A percentile compares a stretch with the other conserved stretches of the same genome.
phyloP scores from a whole-genome alignment of 176 grass and related monocot genomes.

The Ensete ventricosum region DNA sequence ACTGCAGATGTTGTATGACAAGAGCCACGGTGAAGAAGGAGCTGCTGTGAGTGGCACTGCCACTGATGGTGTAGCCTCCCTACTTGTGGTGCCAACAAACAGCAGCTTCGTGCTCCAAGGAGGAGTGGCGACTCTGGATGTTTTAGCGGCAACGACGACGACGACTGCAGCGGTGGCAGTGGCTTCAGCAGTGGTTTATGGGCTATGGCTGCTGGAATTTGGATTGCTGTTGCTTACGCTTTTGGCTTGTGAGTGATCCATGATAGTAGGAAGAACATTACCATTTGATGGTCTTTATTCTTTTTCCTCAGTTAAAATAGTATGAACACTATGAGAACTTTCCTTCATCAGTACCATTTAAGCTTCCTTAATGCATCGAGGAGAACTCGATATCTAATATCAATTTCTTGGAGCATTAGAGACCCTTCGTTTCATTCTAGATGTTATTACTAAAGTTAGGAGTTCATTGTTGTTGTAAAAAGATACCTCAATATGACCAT shows the following conservation, averaged over 20 bases:
- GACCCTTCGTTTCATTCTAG: no score
- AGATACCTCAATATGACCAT: no score
- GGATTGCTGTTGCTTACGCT: constrained; percentile 14
- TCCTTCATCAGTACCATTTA: no score
- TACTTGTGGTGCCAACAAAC: constrained; percentile 78
- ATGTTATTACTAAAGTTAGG: no score
- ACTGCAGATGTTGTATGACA: constrained; percentile 51
- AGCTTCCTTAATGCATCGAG: no score
- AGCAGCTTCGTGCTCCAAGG: constrained; percentile 64
- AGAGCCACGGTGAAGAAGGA: constrained; percentile 71
- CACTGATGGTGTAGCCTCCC: constrained; percentile 37
- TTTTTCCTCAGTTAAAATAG: constrained; percentile 13
- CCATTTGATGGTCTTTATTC: constrained; percentile 22
- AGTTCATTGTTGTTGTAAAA: no score
- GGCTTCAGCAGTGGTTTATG: neutral
- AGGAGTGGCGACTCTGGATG: constrained; percentile 58
- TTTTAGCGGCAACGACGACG: constrained; percentile 69
- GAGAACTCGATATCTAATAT: no score
- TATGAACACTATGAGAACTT: no score
- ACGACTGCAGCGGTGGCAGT: constrained; percentile 42
- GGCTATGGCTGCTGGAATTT: constrained; percentile 19
- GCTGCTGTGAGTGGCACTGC: constrained; percentile 60
- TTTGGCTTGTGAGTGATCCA: constrained; percentile 27
- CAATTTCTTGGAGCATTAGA: no score
- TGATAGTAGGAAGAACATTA: neutral